Conservation (phyloP, 106 monocot species). For the Allium cepa region DNA sequence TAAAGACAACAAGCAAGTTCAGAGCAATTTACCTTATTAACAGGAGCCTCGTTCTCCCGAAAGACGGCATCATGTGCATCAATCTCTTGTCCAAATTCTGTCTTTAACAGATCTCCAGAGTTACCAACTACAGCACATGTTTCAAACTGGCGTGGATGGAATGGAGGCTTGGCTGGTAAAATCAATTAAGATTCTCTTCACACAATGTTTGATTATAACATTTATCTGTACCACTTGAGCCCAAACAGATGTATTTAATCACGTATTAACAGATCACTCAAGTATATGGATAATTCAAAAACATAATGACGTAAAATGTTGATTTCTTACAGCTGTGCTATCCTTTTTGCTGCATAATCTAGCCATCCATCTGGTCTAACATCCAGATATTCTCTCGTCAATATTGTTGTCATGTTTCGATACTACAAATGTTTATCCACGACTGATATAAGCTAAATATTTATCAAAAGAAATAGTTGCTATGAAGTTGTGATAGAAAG, state of each 20-base stretch:
- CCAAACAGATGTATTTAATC: not conserved
- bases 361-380: slow-evolving; percentile 93
- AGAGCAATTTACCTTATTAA: slow-evolving; percentile 55
- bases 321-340: slow-evolving; percentile 84
- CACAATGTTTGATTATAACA: slow-evolving; percentile 94
- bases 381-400: slow-evolving; percentile 97
- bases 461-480: not conserved
- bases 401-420: slow-evolving; percentile 91
- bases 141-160: slow-evolving; percentile 85
- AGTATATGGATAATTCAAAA: not conserved
- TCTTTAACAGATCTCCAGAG: slow-evolving; percentile 96
- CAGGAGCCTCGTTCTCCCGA: slow-evolving; percentile 97
- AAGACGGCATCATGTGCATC: slow-evolving; percentile 97
- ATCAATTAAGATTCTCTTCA: slow-evolving; percentile 89
- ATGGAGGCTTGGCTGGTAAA: slow-evolving; percentile 81
- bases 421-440: slow-evolving; percentile 45
- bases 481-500: not conserved
- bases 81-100: slow-evolving; percentile 94
- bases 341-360: slow-evolving; percentile 95
- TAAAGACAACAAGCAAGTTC: no score
- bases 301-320: slow-evolving; percentile 2
- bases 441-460: slow-evolving; percentile 9
- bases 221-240: slow-evolving; percentile 73
- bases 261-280: not conserved
- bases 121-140: slow-evolving; percentile 99